phyloP scores from a whole-genome alignment of 345 rosid genomes.

The Eucalyptus caleyi region DNA sequence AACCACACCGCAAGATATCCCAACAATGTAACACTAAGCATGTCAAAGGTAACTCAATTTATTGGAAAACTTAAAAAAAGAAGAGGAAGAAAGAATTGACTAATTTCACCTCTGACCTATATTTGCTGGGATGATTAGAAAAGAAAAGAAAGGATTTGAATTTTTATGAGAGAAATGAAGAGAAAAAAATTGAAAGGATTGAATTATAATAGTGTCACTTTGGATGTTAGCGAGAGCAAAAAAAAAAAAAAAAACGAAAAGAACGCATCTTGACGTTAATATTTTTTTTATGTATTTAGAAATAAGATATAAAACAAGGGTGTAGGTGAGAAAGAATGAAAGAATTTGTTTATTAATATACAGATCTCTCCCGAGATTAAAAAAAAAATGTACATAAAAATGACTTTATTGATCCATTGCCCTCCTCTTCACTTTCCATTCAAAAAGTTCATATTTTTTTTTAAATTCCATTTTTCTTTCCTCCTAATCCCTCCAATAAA shows the following conservation, averaged over 20 bases:
- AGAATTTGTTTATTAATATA: too few species aligned
- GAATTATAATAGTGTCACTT: accelerated
- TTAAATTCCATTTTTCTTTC: neutral
- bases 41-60: too few species aligned
- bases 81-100: neutral
- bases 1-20: too few species aligned
- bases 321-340: too few species aligned
- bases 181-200: neutral
- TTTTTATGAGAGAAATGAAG: neutral
- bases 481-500: neutral
- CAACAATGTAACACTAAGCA: too few species aligned
- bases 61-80: neutral
- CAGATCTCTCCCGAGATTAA: neutral
- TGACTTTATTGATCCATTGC: neutral
- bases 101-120: too few species aligned
- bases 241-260: too few species aligned
- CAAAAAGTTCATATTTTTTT: neutral
- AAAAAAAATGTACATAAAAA: accelerated
- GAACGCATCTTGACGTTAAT: neutral
- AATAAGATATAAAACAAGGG: neutral
- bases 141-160: too few species aligned
- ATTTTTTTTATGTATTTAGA: neutral
- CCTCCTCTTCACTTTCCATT: neutral
- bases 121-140: neutral
- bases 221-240: neutral